These are phyloP conservation scores for Ammopiptanthus mongolicus DNA, from an alignment of 306 rosid species.

Conservation along the genomic window DNA sequence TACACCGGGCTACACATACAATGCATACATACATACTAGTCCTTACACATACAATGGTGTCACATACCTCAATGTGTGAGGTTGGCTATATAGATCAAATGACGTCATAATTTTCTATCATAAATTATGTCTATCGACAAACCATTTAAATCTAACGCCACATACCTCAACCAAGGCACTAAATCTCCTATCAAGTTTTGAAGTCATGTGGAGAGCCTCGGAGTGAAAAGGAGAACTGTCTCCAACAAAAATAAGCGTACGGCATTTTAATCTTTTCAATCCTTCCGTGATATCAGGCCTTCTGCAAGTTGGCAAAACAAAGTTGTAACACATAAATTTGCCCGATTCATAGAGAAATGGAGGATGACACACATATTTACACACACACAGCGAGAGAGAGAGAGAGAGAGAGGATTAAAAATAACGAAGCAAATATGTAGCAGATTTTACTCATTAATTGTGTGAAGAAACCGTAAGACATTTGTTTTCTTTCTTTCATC, in stretches of 20 bases:
- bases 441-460: constrained; percentile 60
- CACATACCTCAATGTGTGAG: constrained; percentile 57
- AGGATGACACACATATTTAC: not conserved
- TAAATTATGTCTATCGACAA: no score
- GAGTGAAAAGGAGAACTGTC: constrained; percentile 95
- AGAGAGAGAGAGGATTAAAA: not conserved
- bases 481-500: constrained; percentile 85
- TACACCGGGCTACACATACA: not conserved
- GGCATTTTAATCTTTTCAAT: constrained; percentile 69
- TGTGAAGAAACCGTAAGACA: constrained; percentile 69
- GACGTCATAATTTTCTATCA: no score
- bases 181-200: constrained; percentile 80
- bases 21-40: not conserved
- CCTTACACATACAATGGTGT: not conserved
- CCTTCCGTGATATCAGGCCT: constrained; percentile 85
- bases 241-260: constrained; percentile 88
- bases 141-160: not conserved
- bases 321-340: not conserved
- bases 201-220: constrained; percentile 88
- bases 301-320: constrained; percentile 45
- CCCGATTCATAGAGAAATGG: not conserved
- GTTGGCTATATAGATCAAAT: no score
- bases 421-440: not conserved
- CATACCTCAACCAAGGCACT: constrained; percentile 96
- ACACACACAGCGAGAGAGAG: not conserved